These are phyloP conservation scores for Geotrichum candidum DNA, from an alignment of 1,139 yeast genomes.

Conservation along the genomic window DNA sequence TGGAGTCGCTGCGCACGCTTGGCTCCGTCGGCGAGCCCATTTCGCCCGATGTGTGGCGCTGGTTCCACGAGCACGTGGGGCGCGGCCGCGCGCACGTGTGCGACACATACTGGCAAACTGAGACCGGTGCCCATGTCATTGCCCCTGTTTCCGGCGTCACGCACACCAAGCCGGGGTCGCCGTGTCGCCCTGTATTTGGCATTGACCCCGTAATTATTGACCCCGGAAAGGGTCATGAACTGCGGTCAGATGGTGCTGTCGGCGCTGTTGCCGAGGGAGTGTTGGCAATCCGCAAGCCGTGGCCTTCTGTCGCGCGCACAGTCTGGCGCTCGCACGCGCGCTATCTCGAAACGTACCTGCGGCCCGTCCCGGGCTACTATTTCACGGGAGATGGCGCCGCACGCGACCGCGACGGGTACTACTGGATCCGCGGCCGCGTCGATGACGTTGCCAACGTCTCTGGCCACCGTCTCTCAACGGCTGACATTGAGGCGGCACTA, in stretches of 20 bases:
- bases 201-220: constrained; percentile 76
- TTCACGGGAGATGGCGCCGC: constrained; percentile 97
- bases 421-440: constrained; percentile 93
- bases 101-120: constrained; percentile 95
- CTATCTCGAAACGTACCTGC: constrained; percentile 79
- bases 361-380: constrained; percentile 87
- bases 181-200: constrained; percentile 87
- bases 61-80: constrained; percentile 80
- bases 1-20: constrained; percentile 60
- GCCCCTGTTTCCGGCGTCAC: constrained; percentile 86
- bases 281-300: constrained; percentile 67
- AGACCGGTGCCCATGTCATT: constrained; percentile 86
- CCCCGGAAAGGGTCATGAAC: constrained; percentile 73
- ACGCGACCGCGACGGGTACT: constrained; percentile 86
- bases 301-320: constrained; percentile 94
- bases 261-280: constrained; percentile 92
- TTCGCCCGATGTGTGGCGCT: constrained; percentile 89
- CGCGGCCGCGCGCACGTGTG: constrained; percentile 68
- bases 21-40: constrained; percentile 93
- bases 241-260: constrained; percentile 31
- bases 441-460: constrained; percentile 91
- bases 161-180: constrained; percentile 89
- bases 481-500: constrained; percentile 85
- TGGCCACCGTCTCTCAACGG: constrained; percentile 87
- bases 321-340: constrained; percentile 80